These are phyloP conservation scores for Chaetomium sp. DNA, from an alignment of 2,329 filamentous ascomycete genomes.

Conservation along the genomic window DNA sequence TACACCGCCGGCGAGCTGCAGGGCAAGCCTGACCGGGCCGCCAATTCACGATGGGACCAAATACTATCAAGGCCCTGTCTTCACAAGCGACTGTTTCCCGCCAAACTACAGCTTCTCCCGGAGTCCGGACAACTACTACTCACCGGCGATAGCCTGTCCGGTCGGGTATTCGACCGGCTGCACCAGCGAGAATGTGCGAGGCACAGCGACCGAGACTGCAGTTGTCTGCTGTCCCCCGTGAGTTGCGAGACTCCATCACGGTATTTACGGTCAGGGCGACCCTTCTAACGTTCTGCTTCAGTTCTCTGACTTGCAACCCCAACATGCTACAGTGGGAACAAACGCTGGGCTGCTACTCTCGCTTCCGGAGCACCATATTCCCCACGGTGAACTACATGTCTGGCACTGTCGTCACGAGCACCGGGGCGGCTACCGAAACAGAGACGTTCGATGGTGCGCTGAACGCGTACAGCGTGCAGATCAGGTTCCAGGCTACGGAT, in stretches of 20 bases:
- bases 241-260: not conserved
- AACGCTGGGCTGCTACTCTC: slow-evolving; percentile 4
- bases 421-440: not conserved
- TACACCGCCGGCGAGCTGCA: slow-evolving; percentile 4
- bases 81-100: slow-evolving; percentile 5
- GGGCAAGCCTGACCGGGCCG: not conserved
- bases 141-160: slow-evolving; percentile 1
- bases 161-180: slow-evolving; percentile 2
- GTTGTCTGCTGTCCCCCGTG: slow-evolving; percentile 3
- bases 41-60: slow-evolving; percentile 2
- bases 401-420: slow-evolving; percentile 4
- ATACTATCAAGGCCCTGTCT: slow-evolving; percentile 1
- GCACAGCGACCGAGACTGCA: not conserved
- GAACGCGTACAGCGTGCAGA: slow-evolving; percentile 6
- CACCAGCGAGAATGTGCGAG: slow-evolving; percentile 1
- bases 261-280: not conserved
- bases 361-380: slow-evolving; percentile 1
- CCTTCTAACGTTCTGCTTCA: not conserved
- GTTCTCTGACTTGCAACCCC: slow-evolving; percentile 1
- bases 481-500: slow-evolving; percentile 3
- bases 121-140: slow-evolving; percentile 6
- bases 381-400: slow-evolving; percentile 4
- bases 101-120: slow-evolving; percentile 1
- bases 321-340: not conserved
- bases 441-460: slow-evolving; percentile 1